Percentiles rank a stretch among this genome's conserved stretches.
These are phyloP conservation scores for Colletotrichum cereale DNA, from an alignment of 2,329 filamentous ascomycete species.

Conservation along the genomic window DNA sequence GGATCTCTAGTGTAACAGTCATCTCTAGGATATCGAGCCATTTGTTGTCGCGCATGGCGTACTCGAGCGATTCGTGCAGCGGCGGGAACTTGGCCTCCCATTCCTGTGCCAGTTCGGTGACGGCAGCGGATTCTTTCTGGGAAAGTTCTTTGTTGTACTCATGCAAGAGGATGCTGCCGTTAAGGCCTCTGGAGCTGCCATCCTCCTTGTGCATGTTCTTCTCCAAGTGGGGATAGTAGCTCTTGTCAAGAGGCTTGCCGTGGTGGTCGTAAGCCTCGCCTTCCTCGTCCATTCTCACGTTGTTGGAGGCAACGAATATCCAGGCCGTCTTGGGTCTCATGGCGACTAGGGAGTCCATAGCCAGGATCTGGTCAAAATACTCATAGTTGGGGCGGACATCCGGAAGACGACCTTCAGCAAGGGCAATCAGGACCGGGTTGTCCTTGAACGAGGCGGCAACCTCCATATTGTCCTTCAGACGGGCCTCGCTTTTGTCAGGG, in stretches of 20 bases:
- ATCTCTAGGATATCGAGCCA: conserved; percentile 72
- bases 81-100: conserved; percentile 72
- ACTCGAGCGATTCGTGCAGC: conserved; percentile 65
- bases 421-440: conserved; percentile 72
- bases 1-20: conserved; percentile 70
- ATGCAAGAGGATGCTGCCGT: conserved; percentile 65
- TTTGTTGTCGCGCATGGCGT: conserved; percentile 61
- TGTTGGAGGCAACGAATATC: conserved; percentile 68
- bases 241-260: conserved; percentile 56
- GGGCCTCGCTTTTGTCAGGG: conserved; percentile 65
- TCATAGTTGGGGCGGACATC: conserved; percentile 72
- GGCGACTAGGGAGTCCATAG: conserved; percentile 65
- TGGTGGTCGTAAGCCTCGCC: conserved; percentile 58
- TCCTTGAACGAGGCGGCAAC: conserved; percentile 71
- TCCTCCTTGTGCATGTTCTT: conserved; percentile 66
- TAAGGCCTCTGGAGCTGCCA: conserved; percentile 63
- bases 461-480: conserved; percentile 56
- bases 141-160: conserved; percentile 69
- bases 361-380: conserved; percentile 69
- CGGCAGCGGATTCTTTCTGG: conserved; percentile 68
- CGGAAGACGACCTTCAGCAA: conserved; percentile 68
- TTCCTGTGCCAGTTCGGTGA: conserved; percentile 64
- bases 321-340: conserved; percentile 70
- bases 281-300: conserved; percentile 62
- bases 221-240: conserved; percentile 68